Evolutionary conservation across 306 rosid species (phyloP), one percentile per base, ranked within the genome.

Genomic region (Astragalus membranaceus): DNA sequence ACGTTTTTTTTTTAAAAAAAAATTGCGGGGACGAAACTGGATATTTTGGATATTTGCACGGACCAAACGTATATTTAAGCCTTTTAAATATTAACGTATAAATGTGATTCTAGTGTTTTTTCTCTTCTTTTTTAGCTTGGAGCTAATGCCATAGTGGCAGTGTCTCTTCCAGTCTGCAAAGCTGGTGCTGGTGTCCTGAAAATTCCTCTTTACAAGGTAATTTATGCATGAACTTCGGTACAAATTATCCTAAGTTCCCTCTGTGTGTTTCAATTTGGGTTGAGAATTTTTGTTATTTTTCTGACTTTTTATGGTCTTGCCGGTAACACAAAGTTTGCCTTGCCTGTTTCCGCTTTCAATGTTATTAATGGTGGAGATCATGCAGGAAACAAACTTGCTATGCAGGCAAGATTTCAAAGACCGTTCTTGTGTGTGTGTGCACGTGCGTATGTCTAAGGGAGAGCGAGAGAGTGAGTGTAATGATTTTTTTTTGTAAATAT

Each of bases 281-380:
- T 51, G 7, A 16, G 1, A 9, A 7, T n/a, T 70, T 44, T 17
- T 67, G 9, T 57, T 48, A 8, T 44, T 52, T 49, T 13, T 55
- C 70, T 79, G 75, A 59, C 63, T 55, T 72, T 39, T 77, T 50
- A n/a, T 36, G 35, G 35, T 77, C 80, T 95, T 66, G 96, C 97
- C 2, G 99, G 99, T 26, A 95, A 95, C 93, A 86, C 79, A 36
- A 80, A 78, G 72, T 67, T 95, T 88, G 96, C 91, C 48, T 80
- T 95, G 62, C 99, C 99, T 23, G 97, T 91, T 59, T 97, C 99
- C 46, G 84, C 99, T 51, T 95, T 95, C 88, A 95, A 95, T 85
- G 99, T 95, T 81, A 95, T 95, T 39, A 95, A 95, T 11, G 99
- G 99, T 73, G 99, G 99, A 81, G 91, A 97, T 55, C 99, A 95